These are phyloP conservation scores for Sporothrix humicola DNA, from an alignment of 2,329 filamentous ascomycete species.

Conservation along the genomic window DNA sequence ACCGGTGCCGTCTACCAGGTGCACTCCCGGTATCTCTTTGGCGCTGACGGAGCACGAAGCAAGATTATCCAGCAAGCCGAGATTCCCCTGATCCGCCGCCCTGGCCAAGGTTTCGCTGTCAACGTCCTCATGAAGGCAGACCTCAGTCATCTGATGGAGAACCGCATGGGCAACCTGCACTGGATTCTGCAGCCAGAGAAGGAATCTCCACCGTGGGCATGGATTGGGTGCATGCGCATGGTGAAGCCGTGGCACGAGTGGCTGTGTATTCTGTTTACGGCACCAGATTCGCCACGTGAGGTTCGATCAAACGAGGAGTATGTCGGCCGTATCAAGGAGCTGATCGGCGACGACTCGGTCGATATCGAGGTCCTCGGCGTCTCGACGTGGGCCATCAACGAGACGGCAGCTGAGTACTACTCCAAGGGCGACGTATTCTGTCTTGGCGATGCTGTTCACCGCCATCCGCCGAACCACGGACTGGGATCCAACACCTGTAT, in stretches of 20 bases:
- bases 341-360: background rate
- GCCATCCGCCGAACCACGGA: slow-evolving; percentile 1
- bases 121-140: background rate
- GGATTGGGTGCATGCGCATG: slow-evolving; percentile 5
- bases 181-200: background rate
- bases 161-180: background rate
- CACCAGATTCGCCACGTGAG: background rate
- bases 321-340: background rate
- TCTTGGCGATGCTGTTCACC: background rate
- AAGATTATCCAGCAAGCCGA: background rate
- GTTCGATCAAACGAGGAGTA: background rate
- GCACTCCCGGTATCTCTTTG: slow-evolving; percentile 8
- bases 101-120: background rate
- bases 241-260: slow-evolving; percentile 6
- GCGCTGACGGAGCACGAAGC: background rate
- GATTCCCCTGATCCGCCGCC: background rate
- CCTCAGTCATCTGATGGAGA: background rate
- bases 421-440: background rate
- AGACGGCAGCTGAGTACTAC: slow-evolving; percentile 1
- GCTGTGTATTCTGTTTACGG: background rate
- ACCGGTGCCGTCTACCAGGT: background rate
- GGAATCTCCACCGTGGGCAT: background rate
- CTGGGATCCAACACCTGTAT: background rate
- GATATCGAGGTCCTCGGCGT: background rate
- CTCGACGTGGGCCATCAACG: background rate